Percentiles rank a stretch among this genome's conserved stretches.
phyloP scores from a whole-genome alignment of 148 eudicot species.

The Vaccinium vitisidaea region DNA sequence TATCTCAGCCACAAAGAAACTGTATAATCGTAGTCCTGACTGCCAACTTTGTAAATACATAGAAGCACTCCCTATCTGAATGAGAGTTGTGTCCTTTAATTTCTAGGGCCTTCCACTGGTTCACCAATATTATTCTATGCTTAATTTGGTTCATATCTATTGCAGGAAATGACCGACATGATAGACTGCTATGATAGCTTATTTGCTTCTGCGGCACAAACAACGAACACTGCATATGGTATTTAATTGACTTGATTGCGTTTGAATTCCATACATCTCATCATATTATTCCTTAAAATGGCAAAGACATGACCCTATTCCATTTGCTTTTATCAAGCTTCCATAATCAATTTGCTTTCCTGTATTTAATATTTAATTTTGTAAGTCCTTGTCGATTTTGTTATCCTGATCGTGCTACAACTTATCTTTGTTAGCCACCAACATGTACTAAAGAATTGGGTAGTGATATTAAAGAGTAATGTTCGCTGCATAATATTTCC shows the following conservation, averaged over 20 bases:
- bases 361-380: neutral
- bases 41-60: neutral
- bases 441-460: neutral
- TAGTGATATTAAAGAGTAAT: neutral
- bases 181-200: constrained; percentile 88
- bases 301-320: neutral
- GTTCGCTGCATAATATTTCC: neutral
- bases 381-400: neutral
- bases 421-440: neutral
- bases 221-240: constrained; percentile 90
- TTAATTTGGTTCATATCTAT: constrained; percentile 14
- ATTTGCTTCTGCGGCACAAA: constrained; percentile 84
- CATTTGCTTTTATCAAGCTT: constrained; percentile 8
- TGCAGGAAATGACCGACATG: constrained; percentile 90
- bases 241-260: constrained; percentile 5
- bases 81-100: neutral
- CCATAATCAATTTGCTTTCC: neutral
- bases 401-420: neutral
- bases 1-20: neutral
- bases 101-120: neutral
- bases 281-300: neutral
- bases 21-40: neutral
- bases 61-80: neutral
- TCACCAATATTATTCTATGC: neutral
- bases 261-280: neutral